These are phyloP conservation scores for Bathelium albidoporum DNA, from an alignment of 495 filamentous ascomycete species.

Conservation along the genomic window DNA sequence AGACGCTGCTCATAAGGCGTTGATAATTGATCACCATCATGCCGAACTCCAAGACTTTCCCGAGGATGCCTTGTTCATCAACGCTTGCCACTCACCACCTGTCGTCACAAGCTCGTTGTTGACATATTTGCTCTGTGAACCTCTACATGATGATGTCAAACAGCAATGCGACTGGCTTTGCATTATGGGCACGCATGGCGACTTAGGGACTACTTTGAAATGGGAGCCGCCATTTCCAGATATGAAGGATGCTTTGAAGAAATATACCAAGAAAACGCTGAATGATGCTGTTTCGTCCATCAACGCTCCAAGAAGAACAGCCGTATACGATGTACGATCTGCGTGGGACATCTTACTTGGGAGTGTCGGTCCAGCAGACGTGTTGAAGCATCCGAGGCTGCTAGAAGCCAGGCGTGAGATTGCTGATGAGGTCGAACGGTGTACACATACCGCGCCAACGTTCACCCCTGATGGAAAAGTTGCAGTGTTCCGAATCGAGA, in stretches of 20 bases:
- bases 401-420: conserved; percentile 41
- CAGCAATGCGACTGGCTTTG: conserved; percentile 43
- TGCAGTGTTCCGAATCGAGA: conserved; percentile 45
- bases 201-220: conserved; percentile 46
- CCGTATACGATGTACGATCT: conserved; percentile 40
- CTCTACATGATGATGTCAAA: conserved; percentile 36
- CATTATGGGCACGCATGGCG: conserved; percentile 49
- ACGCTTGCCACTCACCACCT: conserved; percentile 45
- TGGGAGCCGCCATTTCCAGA: conserved; percentile 51
- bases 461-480: conserved; percentile 47
- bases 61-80: conserved; percentile 36
- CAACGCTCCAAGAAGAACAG: conserved; percentile 48
- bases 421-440: conserved; percentile 43
- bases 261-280: conserved; percentile 45
- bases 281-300: conserved; percentile 46
- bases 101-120: conserved; percentile 47
- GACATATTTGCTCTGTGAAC: conserved; percentile 46
- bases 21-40: conserved; percentile 52
- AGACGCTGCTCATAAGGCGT: conserved; percentile 27
- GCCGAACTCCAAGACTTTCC: conserved; percentile 43
- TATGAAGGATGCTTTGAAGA: conserved; percentile 44
- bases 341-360: conserved; percentile 45
- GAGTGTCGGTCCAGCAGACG: conserved; percentile 31
- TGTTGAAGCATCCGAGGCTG: conserved; percentile 37
- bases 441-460: conserved; percentile 44